phyloP scores from a whole-genome alignment of 1,284 basidiomycete genomes.

The Heterobasidion occidentale region DNA sequence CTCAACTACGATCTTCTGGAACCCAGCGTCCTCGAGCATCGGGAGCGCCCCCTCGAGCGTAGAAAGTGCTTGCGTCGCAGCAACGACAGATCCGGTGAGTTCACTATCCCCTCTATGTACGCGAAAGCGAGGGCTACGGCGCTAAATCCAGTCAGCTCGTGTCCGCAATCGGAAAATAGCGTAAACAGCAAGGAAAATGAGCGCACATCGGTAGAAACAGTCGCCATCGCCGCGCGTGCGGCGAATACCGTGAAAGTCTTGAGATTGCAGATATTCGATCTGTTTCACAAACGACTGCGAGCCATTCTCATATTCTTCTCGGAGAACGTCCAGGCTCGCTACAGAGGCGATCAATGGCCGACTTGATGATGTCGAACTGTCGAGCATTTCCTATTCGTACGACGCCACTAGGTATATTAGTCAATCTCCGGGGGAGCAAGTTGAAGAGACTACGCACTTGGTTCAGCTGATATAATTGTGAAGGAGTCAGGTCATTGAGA shows the following conservation, averaged over 20 bases:
- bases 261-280: slow-evolving; percentile 29
- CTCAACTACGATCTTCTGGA: slow-evolving; percentile 57
- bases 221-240: slow-evolving; percentile 48
- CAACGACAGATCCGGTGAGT: slow-evolving; percentile 32
- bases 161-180: neutral
- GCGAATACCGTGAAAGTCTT: slow-evolving; percentile 37
- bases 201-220: slow-evolving; percentile 55
- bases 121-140: slow-evolving; percentile 46
- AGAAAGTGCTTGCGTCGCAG: slow-evolving; percentile 45
- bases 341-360: slow-evolving; percentile 10
- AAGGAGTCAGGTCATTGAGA: slow-evolving; percentile 8
- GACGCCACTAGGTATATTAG: neutral
- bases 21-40: slow-evolving; percentile 53
- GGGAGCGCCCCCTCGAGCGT: slow-evolving; percentile 44
- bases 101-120: slow-evolving; percentile 43
- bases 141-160: slow-evolving; percentile 5
- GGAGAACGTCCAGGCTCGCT: slow-evolving; percentile 11
- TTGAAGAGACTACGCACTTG: slow-evolving; percentile 6
- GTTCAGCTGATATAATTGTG: slow-evolving; percentile 15
- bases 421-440: neutral
- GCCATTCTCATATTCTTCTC: slow-evolving; percentile 31
- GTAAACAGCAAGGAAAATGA: neutral
- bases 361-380: slow-evolving; percentile 6
- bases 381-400: slow-evolving; percentile 5
- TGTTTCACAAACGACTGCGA: slow-evolving; percentile 27